Evolutionary conservation across 2,329 filamentous ascomycete genomes (phyloP).

Genomic region (Aspergillus flavus): DNA sequence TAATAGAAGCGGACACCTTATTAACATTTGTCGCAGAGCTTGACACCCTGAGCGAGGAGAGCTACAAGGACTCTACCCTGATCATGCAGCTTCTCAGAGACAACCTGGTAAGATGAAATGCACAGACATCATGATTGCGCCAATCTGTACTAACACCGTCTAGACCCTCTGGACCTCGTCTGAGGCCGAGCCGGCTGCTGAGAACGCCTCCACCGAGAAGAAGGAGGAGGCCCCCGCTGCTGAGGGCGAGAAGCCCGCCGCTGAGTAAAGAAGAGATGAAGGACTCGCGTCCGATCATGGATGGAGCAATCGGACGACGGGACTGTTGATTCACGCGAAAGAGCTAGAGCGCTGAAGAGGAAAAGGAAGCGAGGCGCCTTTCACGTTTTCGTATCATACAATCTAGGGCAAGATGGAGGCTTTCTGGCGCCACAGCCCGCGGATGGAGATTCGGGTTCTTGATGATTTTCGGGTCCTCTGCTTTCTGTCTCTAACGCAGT

Average conservation of each 20-base stretch:
- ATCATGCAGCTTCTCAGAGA: constrained; percentile 99
- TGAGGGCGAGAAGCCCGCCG: constrained; percentile 47
- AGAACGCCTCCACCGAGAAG: constrained; percentile 47
- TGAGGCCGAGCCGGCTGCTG: constrained; percentile 81
- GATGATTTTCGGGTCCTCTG: constrained; percentile 10
- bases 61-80: constrained; percentile 98
- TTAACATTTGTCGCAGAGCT: constrained; percentile 65
- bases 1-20: constrained; percentile 17
- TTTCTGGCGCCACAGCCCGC: constrained; percentile 6
- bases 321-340: constrained; percentile 14
- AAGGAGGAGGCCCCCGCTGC: constrained; percentile 46
- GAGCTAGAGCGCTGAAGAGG: constrained; percentile 11
- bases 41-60: constrained; percentile 95
- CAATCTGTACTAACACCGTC: constrained; percentile 29
- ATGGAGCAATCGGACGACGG: constrained; percentile 15
- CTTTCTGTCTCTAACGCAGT: constrained; percentile 5
- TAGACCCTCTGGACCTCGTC: constrained; percentile 99
- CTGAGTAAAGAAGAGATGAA: constrained; percentile 43
- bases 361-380: constrained; percentile 8
- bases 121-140: not conserved
- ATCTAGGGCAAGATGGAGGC: constrained; percentile 8
- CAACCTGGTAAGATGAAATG: constrained; percentile 76
- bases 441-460: constrained; percentile 11
- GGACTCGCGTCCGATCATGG: constrained; percentile 31
- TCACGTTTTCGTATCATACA: constrained; percentile 9